A percentile compares a stretch with the other conserved stretches of the same genome.
phyloP scores from a whole-genome alignment of 2,329 filamentous ascomycete genomes.

The Fusarium algeriense region DNA sequence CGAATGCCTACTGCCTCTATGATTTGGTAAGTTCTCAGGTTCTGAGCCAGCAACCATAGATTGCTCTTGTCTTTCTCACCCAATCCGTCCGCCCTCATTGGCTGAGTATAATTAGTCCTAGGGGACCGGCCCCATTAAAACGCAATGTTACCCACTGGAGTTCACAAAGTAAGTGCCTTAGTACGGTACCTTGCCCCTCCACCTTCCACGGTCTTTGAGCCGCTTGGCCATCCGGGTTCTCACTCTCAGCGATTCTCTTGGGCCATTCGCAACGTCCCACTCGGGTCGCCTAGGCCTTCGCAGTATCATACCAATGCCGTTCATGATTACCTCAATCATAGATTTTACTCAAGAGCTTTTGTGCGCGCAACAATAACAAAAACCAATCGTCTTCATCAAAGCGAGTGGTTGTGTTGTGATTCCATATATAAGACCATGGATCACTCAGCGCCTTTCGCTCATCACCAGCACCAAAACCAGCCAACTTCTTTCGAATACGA shows the following conservation, averaged over 20 bases:
- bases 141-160: conserved; percentile 20
- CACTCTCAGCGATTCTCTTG: conserved; percentile 36
- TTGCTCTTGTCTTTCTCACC: conserved; percentile 2
- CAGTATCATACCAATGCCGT: conserved; percentile 23
- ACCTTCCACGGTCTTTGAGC: conserved; percentile 35
- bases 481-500: conserved; percentile 38
- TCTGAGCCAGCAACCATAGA: background rate
- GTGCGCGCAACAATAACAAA: conserved; percentile 9
- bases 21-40: background rate
- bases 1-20: background rate
- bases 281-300: conserved; percentile 23
- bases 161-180: conserved; percentile 34
- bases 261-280: conserved; percentile 39
- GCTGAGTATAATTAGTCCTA: conserved; percentile 6
- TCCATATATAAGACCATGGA: conserved; percentile 35
- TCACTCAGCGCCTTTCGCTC: conserved; percentile 40
- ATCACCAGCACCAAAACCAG: conserved; percentile 33
- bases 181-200: conserved; percentile 35
- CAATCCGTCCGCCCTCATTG: conserved; percentile 30
- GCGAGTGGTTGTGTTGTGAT: conserved; percentile 18
- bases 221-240: conserved; percentile 50
- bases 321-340: conserved; percentile 19
- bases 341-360: background rate
- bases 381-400: background rate
- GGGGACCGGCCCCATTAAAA: conserved; percentile 16